Percentiles rank a stretch among this genome's conserved stretches.
Conservation (phyloP, 805 yeast genomes). For the Nakazawaea siamensis region DNA sequence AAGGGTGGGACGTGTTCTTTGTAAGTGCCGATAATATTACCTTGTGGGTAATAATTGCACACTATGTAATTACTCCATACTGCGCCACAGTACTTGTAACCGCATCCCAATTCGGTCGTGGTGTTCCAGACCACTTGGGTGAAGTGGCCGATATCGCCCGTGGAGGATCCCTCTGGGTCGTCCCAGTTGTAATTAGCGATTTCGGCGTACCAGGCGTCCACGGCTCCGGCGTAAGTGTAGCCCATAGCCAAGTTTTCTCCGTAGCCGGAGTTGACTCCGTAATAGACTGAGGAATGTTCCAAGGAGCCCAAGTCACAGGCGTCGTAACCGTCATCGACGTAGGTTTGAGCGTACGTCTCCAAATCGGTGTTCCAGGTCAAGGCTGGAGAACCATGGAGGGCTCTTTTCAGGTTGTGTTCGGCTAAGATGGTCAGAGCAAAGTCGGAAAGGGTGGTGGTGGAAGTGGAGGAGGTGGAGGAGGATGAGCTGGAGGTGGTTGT, state of each 20-base stretch:
- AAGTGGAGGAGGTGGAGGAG: conserved; percentile 11
- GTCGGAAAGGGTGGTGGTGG: conserved; percentile 13
- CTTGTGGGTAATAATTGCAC: conserved; percentile 62
- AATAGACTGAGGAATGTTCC: conserved; percentile 35
- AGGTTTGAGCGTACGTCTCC: conserved; percentile 40
- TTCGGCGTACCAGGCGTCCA: conserved; percentile 71
- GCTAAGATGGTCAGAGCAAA: conserved; percentile 32
- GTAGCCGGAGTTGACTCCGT: conserved; percentile 43
- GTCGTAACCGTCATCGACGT: conserved; percentile 32
- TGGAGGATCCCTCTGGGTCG: conserved; percentile 38
- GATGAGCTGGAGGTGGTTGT: conserved; percentile 8
- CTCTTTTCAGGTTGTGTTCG: conserved; percentile 46
- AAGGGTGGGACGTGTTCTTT: conserved; percentile 17
- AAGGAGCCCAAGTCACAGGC: conserved; percentile 44
- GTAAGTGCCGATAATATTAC: conserved; percentile 45
- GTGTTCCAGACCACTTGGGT: conserved; percentile 69
- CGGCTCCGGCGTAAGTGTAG: conserved; percentile 42
- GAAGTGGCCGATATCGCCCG: conserved; percentile 57
- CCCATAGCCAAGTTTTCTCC: conserved; percentile 79
- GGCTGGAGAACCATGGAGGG: conserved; percentile 33
- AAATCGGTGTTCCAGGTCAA: conserved; percentile 42
- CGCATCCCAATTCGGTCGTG: conserved; percentile 60
- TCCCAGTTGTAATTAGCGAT: conserved; percentile 44
- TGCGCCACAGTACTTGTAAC: conserved; percentile 40
- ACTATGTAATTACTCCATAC: conserved; percentile 45